Evolutionary conservation across 805 yeast genomes (phyloP), one percentile per base, ranked within the genome.

Genomic region (Suhomyces sp.): DNA sequence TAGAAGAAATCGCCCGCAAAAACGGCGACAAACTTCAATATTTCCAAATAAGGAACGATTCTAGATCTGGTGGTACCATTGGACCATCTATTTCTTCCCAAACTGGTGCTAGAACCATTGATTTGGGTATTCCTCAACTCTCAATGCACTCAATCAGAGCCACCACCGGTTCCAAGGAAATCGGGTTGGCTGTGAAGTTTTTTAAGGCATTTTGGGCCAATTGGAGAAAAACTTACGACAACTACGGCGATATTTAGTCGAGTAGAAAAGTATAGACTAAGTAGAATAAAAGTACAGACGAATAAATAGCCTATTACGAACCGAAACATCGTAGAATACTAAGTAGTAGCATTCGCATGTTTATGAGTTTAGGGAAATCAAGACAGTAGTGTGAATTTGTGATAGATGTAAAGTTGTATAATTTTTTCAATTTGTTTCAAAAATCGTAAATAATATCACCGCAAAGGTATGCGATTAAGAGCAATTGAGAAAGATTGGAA

Each of bases 71-170:
- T 29, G 96, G 96, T 39, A 89, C 96, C 24, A 88, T 90, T 63
- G 97, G 97, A 0, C 96, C 89, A 20, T 75, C 79, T 9, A 72
- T 85, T 50, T 73, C 88, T 13, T 69, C 80, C 40, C 81, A 78
- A 56, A 83, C 89, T 1, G 90, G 90, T 51, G 87, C 88, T 3
- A 76, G 89, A 62, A 86, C 93, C 43, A 81, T 87, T 51, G 96
- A 89, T 61, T 68, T 88, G 53, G 96, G 96, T 51, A 85, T 89
- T 59, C 84, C 96, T 2, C 96, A 89, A 69, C 75, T 87, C 60
- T 81, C 93, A 2, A 89, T 89, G 96, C 96, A 89, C 69, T 84
- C 90, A 41, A 86, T 89, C 59, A 79, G 96, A 61, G 96, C 94
- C 24, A 79, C 91, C 12, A 79, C 85, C 27, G 96, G 96, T 41